Base-by-base conservation (phyloP, 495 filamentous ascomycete species). In the Ascobolus immersus region DNA sequence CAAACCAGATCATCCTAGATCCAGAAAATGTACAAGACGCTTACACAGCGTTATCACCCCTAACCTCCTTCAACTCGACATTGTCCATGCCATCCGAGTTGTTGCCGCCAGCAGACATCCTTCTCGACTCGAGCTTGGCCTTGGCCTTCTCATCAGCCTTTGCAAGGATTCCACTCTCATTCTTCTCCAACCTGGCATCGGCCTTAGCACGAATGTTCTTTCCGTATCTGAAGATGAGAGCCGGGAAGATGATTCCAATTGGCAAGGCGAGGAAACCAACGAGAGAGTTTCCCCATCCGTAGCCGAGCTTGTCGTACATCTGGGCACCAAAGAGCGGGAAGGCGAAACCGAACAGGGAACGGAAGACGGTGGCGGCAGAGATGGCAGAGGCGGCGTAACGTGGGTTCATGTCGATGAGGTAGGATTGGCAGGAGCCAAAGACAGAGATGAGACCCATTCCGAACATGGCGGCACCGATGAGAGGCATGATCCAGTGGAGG, bases 301-400 rank as follows among this genome's bases (percentile, higher is more conserved):
- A 50, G 2, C 58, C 56, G 14, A 66, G 51, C 33, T 54, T 55
- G 32, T 55, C 34, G 40, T 60, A 63, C 60, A 65, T 60, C 49
- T 64, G 61, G 11, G 53, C 52, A 11, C 52, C 58, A 31, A 61
- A 65, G 11, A 62, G 38, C 19, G 58, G 56, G 38, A 62, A 64
- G 1, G 53, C 56, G 17, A 58, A 49, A n/a, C 39, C 52, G 9
- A 50, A 34, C 2, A 52, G 22, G 15, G 58, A 67, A 12, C 78
- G 58, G 40, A 84, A 44, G 9, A 80, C 64, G 2, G 69, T 64
- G 1, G 58, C 60, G 1, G 79, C 74, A 1, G 60, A 71, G 9
- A 78, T 47, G 1, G 75, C 79, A 39, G 63, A 71, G 6, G 78
- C 77, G 5, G 77, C 73, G 48, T 64, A 86, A 5, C 63, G 59